Conservation (phyloP, 176 grass and related monocot genomes). For the Phoenix dactylifera region DNA sequence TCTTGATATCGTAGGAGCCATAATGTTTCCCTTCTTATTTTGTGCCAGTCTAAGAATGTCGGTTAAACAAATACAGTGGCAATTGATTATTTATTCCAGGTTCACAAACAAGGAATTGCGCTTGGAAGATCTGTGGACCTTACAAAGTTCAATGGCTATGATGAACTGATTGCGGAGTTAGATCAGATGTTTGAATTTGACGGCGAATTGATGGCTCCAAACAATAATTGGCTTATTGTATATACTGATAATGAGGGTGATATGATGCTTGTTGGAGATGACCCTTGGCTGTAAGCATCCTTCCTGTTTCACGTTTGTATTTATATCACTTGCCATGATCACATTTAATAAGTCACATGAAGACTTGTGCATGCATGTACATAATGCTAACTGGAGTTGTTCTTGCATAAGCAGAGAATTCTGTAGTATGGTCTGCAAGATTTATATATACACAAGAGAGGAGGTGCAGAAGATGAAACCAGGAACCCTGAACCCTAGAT, state of each 20-base stretch:
- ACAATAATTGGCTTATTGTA: slow-evolving; percentile 69
- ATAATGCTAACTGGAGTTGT: slow-evolving; percentile 7
- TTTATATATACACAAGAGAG: slow-evolving; percentile 79
- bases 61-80: background rate
- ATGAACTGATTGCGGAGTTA: slow-evolving; percentile 56
- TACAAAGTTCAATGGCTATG: slow-evolving; percentile 72
- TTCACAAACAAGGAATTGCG: slow-evolving; percentile 87
- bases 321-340: no score
- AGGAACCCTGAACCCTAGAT: slow-evolving; percentile 34
- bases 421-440: slow-evolving; percentile 72
- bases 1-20: no score
- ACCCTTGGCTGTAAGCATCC: slow-evolving; percentile 79
- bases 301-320: background rate
- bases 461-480: slow-evolving; percentile 91
- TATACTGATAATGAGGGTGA: slow-evolving; percentile 93
- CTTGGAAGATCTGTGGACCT: slow-evolving; percentile 87
- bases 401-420: slow-evolving; percentile 56
- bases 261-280: slow-evolving; percentile 99
- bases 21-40: no score
- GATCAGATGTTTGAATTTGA: slow-evolving; percentile 90
- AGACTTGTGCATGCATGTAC: background rate
- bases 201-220: slow-evolving; percentile 47
- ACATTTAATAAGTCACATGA: no score
- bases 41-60: background rate
- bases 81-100: slow-evolving; percentile 33